Evolutionary conservation across 768 basidiomycete genomes (phyloP).

Genomic region (Auricularia sp.): DNA sequence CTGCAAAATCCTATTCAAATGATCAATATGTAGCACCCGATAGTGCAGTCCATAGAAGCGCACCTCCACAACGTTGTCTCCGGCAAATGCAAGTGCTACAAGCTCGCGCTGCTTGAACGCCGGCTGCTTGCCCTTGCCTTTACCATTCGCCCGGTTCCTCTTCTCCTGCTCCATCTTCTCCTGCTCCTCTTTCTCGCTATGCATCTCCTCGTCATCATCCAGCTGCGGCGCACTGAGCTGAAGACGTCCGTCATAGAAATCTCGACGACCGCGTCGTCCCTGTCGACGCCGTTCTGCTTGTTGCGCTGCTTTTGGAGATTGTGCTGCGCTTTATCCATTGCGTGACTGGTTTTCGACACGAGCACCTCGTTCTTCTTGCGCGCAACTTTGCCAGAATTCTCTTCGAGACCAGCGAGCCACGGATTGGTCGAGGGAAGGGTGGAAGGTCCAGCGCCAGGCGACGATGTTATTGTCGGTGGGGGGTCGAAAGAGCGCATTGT

Average conservation of each 20-base stretch:
- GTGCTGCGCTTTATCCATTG: constrained; percentile 57
- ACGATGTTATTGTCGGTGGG: constrained; percentile 13
- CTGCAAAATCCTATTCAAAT: constrained; percentile 63
- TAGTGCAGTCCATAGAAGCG: no score
- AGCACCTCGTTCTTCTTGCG: constrained; percentile 68
- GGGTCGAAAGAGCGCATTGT: constrained; percentile 51
- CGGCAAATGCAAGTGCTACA: constrained; percentile 91
- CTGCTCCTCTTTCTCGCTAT: constrained; percentile 10
- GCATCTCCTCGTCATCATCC: not conserved
- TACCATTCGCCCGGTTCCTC: constrained; percentile 27
- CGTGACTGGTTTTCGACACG: constrained; percentile 56
- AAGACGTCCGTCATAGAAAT: constrained; percentile 53
- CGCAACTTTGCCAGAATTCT: constrained; percentile 33
- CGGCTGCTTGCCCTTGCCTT: constrained; percentile 33
- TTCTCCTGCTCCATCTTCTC: constrained; percentile 15
- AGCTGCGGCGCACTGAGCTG: constrained; percentile 12
- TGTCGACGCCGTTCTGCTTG: constrained; percentile 48
- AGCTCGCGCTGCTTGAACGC: constrained; percentile 88
- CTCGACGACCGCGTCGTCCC: constrained; percentile 73
- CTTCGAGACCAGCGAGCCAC: constrained; percentile 49
- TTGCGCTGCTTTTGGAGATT: constrained; percentile 57
- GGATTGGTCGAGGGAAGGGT: constrained; percentile 47
- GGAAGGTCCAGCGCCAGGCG: constrained; percentile 10
- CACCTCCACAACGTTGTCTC: constrained; percentile 90
- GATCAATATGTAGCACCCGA: no score